Conservation (phyloP, 495 filamentous ascomycete genomes). For the Symbiotaphrina buchneri region DNA sequence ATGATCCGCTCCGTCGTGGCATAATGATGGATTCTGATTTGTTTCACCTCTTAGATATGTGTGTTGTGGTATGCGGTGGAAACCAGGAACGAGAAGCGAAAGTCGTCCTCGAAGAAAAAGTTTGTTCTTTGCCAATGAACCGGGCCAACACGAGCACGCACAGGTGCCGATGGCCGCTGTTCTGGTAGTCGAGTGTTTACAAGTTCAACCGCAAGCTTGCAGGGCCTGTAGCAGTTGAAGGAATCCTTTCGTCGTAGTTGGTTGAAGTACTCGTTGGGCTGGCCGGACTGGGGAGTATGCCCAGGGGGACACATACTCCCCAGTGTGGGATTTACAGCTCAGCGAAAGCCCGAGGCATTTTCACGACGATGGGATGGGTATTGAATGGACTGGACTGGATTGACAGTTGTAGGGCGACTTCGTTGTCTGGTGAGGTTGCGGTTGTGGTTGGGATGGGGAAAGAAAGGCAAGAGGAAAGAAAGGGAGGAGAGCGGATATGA, state of each 20-base stretch:
- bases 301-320: constrained; percentile 38
- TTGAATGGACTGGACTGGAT: constrained; percentile 15
- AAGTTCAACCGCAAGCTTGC: neutral
- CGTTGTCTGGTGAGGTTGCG: neutral
- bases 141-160: too few species aligned
- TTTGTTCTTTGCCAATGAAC: too few species aligned
- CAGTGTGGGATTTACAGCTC: constrained; percentile 86
- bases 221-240: constrained; percentile 16
- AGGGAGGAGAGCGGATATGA: neutral
- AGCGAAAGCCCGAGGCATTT: constrained; percentile 72
- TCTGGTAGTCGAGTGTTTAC: too few species aligned
- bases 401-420: constrained; percentile 12
- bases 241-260: constrained; percentile 58
- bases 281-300: constrained; percentile 56
- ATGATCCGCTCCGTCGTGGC: too few species aligned
- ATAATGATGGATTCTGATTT: too few species aligned
- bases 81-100: too few species aligned
- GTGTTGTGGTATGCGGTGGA: too few species aligned
- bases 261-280: constrained; percentile 58
- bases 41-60: too few species aligned
- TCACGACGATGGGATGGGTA: constrained; percentile 43
- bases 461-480: neutral
- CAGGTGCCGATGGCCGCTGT: too few species aligned
- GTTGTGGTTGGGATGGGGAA: too few species aligned
- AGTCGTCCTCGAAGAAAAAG: too few species aligned